A percentile compares a stretch with the other conserved stretches of the same genome.
phyloP scores from a whole-genome alignment of 2,329 filamentous ascomycete species.

The Trichoderma sp. region DNA sequence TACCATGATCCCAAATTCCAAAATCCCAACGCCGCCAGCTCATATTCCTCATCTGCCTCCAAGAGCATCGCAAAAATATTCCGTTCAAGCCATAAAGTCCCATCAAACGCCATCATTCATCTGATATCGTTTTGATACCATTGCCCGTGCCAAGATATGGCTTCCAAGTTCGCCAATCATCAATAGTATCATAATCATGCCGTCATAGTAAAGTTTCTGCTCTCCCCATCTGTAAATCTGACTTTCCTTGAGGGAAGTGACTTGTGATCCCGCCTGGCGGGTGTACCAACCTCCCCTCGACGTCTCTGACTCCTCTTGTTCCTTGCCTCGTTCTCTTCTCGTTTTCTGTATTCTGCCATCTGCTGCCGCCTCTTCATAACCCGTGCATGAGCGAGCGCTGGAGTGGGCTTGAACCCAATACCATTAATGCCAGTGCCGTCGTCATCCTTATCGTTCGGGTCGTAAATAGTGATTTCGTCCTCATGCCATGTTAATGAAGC shows the following conservation, averaged over 20 bases:
- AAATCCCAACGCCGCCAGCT: slow-evolving; percentile 4
- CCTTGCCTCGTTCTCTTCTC: slow-evolving; percentile 62
- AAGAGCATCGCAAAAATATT: not conserved
- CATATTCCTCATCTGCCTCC: not conserved
- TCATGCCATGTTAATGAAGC: slow-evolving; percentile 67
- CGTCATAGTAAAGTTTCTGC: slow-evolving; percentile 35
- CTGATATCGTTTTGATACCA: not conserved
- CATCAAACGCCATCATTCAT: slow-evolving; percentile 12
- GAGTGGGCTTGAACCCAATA: slow-evolving; percentile 66
- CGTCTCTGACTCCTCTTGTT: slow-evolving; percentile 56
- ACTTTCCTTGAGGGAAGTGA: slow-evolving; percentile 39
- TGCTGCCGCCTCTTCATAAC: slow-evolving; percentile 60
- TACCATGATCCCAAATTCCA: not conserved
- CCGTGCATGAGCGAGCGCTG: slow-evolving; percentile 60
- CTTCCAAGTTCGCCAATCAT: not conserved
- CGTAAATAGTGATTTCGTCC: slow-evolving; percentile 67
- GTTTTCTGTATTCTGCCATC: slow-evolving; percentile 62
- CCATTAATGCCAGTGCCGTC: slow-evolving; percentile 69
- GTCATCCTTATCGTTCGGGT: slow-evolving; percentile 65
- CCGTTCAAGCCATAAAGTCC: not conserved
- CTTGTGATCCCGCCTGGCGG: slow-evolving; percentile 33
- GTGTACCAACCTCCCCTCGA: slow-evolving; percentile 36
- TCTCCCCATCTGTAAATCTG: slow-evolving; percentile 45
- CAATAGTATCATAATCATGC: slow-evolving; percentile 30
- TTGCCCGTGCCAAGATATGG: not conserved